Evolutionary conservation across 2,329 filamentous ascomycete genomes (phyloP).

Genomic region (Xylariaceae sp.): DNA sequence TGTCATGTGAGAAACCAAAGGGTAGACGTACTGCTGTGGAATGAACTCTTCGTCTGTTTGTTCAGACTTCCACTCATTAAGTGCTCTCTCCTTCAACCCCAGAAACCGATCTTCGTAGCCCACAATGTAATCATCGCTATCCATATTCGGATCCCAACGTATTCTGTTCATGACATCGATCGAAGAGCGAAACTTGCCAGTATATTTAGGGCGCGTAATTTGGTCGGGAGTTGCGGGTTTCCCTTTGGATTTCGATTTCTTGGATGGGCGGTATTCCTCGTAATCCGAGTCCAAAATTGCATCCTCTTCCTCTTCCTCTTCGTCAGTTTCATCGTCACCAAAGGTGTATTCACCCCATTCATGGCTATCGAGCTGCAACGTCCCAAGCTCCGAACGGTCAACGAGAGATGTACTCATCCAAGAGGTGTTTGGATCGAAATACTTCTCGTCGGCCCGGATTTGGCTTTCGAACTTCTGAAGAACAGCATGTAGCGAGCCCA

Average conservation of each 20-base stretch:
- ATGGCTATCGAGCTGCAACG: constrained; percentile 42
- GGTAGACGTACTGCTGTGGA: constrained; percentile 45
- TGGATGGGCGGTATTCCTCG: constrained; percentile 30
- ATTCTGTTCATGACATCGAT: constrained; percentile 55
- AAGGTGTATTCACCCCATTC: constrained; percentile 45
- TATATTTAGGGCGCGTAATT: constrained; percentile 32
- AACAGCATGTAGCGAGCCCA: constrained; percentile 40
- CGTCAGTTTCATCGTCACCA: constrained; percentile 34
- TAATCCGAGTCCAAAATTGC: constrained; percentile 31
- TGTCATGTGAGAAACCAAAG: background rate
- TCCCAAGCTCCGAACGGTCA: constrained; percentile 36
- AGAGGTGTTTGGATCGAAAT: constrained; percentile 44
- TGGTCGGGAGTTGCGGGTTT: constrained; percentile 5
- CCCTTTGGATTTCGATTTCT: constrained; percentile 24
- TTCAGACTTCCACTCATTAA: constrained; percentile 55
- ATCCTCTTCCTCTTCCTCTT: constrained; percentile 40
- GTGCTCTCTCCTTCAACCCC: constrained; percentile 47
- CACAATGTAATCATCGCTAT: constrained; percentile 50
- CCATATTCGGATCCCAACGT: constrained; percentile 53
- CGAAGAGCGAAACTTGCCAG: constrained; percentile 49
- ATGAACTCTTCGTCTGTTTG: constrained; percentile 63
- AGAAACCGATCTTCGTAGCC: constrained; percentile 58
- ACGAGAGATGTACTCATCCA: constrained; percentile 45
- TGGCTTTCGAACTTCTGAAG: constrained; percentile 46
- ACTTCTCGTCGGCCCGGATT: constrained; percentile 41